Base-by-base conservation (phyloP, 345 rosid genomes). In the Populus euphratica region DNA sequence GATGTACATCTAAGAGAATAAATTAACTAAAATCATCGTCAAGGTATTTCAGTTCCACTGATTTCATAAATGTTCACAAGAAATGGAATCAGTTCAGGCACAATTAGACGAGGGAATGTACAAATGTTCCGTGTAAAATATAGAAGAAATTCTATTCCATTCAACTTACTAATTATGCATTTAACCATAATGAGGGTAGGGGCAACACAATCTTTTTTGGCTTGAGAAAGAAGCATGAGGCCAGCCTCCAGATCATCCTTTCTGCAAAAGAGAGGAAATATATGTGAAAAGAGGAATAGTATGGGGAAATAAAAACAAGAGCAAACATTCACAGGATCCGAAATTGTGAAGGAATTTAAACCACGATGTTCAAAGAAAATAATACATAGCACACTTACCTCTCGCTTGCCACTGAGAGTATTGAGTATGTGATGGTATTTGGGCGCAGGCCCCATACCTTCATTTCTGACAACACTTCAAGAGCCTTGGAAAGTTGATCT, bases 361-460 rank as follows among this genome's bases (percentile, higher is more conserved):
- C n/a, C 8, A 66, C 2, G 7, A 50, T 14, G 27, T 17, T 63
- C 3, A 23, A 47, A 66, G 68, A 77, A 80, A 78, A 35, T 31
- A 76, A 78, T 10, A 35, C 63, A 39, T 13, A 50, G 72, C 36
- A 27, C 47, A 75, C 85, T 70, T 86, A 93, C 99, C 84, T 91
- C 78, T 95, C 96, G 82, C 98, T 88, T 77, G 94, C 97, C 80
- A 89, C 93, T 78, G 88, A 73, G 81, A 95, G 96, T 78, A 91
- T 81, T 5, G 98, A 91, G 86, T 95, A 95, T 62, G 99, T 93
- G 69, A 95, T 80, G 77, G 83, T 85, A 80, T 93, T 90, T 80
- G 96, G 94, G 71, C 77, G 59, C 83, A 95, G 77, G 31, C 89
- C 88, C 67, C 87, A 79, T 29, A 81, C 77, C 83, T 87, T 88